phyloP scores from a whole-genome alignment of 2,329 filamentous ascomycete species.

The Exophiala mesophila region DNA sequence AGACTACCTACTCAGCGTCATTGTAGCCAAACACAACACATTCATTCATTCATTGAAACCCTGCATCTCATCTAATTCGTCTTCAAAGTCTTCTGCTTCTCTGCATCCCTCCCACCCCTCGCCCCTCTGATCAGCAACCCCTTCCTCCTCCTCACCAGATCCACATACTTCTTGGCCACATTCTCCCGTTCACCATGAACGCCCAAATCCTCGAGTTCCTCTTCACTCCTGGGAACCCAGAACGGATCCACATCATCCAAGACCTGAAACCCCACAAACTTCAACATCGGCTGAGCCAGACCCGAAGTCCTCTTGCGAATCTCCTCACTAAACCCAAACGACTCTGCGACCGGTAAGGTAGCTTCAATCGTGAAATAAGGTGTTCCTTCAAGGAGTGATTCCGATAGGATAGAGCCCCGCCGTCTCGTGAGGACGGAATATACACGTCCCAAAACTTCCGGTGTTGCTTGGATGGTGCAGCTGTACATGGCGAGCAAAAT shows the following conservation, averaged over 20 bases:
- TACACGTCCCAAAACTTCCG: slow-evolving; percentile 89
- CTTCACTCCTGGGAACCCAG: slow-evolving; percentile 95
- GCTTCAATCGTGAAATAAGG: slow-evolving; percentile 94
- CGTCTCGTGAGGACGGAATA: slow-evolving; percentile 97
- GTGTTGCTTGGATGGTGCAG: slow-evolving; percentile 87
- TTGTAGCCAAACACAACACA: too few species aligned
- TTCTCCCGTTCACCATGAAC: slow-evolving; percentile 93
- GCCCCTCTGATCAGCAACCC: slow-evolving; percentile 76
- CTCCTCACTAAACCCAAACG: slow-evolving; percentile 93
- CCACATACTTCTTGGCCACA: slow-evolving; percentile 93
- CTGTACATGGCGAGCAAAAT: slow-evolving; percentile 96
- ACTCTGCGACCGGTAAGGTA: slow-evolving; percentile 84
- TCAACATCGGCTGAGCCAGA: slow-evolving; percentile 83
- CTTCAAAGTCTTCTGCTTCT: slow-evolving; percentile 81
- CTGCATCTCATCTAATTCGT: slow-evolving; percentile 39
- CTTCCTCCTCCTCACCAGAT: slow-evolving; percentile 79
- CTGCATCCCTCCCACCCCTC: slow-evolving; percentile 73
- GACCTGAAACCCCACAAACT: slow-evolving; percentile 89
- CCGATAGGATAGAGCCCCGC: slow-evolving; percentile 80
- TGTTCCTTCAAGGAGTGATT: slow-evolving; percentile 89
- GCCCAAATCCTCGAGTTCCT: slow-evolving; percentile 91
- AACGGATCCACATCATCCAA: slow-evolving; percentile 86
- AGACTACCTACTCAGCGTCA: too few species aligned
- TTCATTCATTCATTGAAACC: too few species aligned
- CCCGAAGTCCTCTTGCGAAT: slow-evolving; percentile 92